These are phyloP conservation scores for Lophium mytilinum DNA, from an alignment of 495 filamentous ascomycete species.

Conservation along the genomic window DNA sequence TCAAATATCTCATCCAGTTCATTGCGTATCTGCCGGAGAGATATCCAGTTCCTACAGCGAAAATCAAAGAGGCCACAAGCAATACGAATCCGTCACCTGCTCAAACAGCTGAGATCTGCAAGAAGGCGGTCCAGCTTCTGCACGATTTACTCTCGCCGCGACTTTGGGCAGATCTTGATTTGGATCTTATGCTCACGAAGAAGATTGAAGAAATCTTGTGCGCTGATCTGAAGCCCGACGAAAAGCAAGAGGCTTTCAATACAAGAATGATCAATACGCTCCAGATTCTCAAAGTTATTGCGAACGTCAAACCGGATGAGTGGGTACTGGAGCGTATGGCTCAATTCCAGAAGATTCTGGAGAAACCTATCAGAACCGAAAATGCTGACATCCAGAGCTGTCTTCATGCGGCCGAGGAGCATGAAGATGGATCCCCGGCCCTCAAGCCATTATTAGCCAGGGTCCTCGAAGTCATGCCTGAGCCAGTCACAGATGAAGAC, in stretches of 20 bases:
- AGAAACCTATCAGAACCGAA: slow-evolving; percentile 81
- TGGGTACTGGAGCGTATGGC: slow-evolving; percentile 75
- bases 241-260: slow-evolving; percentile 50
- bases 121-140: slow-evolving; percentile 75
- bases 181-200: slow-evolving; percentile 76
- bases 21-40: slow-evolving; percentile 83
- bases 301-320: slow-evolving; percentile 76
- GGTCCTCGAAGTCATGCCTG: slow-evolving; percentile 83
- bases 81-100: slow-evolving; percentile 37
- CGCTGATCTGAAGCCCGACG: slow-evolving; percentile 42
- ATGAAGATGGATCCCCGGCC: slow-evolving; percentile 52
- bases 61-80: slow-evolving; percentile 43
- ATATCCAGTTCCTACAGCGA: slow-evolving; percentile 63
- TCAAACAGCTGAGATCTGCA: slow-evolving; percentile 65
- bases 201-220: slow-evolving; percentile 76
- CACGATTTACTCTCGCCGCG: slow-evolving; percentile 76
- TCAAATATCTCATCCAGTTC: slow-evolving; percentile 90
- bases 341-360: slow-evolving; percentile 75
- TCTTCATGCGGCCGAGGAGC: slow-evolving; percentile 61
- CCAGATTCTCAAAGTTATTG: slow-evolving; percentile 78
- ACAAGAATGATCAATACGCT: slow-evolving; percentile 87
- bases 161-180: slow-evolving; percentile 86
- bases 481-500: slow-evolving; percentile 79
- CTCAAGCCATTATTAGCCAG: slow-evolving; percentile 66
- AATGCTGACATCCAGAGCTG: slow-evolving; percentile 87